These are phyloP conservation scores for Paramecium sonneborni DNA, from an alignment of 73 alveolate species.

Conservation along the genomic window DNA sequence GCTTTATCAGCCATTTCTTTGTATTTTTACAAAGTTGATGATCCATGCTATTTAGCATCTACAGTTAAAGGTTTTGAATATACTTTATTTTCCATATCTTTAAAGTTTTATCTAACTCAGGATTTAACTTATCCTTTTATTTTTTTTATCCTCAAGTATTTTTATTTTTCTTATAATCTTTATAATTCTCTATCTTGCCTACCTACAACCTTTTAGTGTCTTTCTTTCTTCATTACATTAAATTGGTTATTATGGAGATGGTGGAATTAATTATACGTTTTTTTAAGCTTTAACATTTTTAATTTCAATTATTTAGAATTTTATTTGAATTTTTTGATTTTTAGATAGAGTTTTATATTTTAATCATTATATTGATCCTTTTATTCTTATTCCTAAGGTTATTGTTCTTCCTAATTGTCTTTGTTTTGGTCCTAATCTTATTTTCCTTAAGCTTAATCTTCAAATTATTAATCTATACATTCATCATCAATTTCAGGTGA, in stretches of 20 bases:
- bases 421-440: neutral
- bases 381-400: neutral
- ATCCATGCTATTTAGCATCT: neutral
- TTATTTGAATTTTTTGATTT: neutral
- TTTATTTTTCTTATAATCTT: neutral
- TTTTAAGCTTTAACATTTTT: constrained; percentile 13
- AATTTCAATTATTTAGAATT: neutral
- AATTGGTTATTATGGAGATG: too few relatives aligned
- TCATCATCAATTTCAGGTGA: neutral
- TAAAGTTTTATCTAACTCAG: neutral
- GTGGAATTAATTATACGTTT: neutral
- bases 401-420: neutral
- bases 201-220: neutral
- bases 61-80: neutral
- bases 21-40: neutral
- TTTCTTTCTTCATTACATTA: constrained; percentile 18
- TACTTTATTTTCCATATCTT: neutral
- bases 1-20: neutral
- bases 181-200: neutral
- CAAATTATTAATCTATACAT: neutral
- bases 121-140: neutral
- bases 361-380: neutral
- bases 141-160: neutral
- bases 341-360: neutral
- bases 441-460: neutral